These are phyloP conservation scores for Cocos nucifera DNA, from an alignment of 176 grass and related monocot genomes.

Conservation along the genomic window DNA sequence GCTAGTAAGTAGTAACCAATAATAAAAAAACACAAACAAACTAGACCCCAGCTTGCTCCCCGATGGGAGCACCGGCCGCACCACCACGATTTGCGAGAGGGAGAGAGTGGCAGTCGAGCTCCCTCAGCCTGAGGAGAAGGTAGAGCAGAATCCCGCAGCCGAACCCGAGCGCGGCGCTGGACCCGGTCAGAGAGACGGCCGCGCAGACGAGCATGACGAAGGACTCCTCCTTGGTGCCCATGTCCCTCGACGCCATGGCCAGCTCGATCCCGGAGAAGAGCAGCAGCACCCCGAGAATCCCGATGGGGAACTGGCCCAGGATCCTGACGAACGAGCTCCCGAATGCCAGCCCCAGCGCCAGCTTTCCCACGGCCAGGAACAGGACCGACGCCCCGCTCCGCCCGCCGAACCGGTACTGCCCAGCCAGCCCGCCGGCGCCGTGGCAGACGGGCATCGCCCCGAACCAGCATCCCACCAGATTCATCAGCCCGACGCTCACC, in stretches of 20 bases:
- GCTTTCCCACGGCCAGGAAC: conserved; percentile 64
- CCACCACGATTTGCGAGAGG: too few relatives aligned
- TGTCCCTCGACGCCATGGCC: conserved; percentile 88
- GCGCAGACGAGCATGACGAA: conserved; percentile 84
- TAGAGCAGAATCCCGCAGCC: conserved; percentile 45
- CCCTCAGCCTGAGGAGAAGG: conserved; percentile 47
- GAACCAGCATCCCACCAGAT: conserved; percentile 88
- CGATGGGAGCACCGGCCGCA: too few relatives aligned
- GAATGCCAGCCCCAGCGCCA: conserved; percentile 51
- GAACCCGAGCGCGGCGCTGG: conserved; percentile 75
- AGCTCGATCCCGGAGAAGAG: conserved; percentile 89
- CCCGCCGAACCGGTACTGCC: conserved; percentile 83
- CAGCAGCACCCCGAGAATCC: conserved; percentile 74
- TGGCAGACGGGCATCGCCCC: conserved; percentile 94
- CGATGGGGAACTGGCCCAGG: conserved; percentile 58
- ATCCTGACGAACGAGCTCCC: conserved; percentile 76
- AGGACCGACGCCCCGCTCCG: conserved; percentile 79
- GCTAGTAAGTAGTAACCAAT: too few relatives aligned
- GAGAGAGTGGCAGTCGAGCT: conserved; percentile 23
- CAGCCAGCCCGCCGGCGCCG: conserved; percentile 68
- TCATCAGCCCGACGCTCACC: conserved; percentile 74
- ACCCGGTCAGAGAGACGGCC: conserved; percentile 64
- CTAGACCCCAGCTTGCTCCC: too few relatives aligned
- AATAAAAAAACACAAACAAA: too few relatives aligned
- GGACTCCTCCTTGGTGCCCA: conserved; percentile 73